Base-by-base conservation (phyloP, 768 basidiomycete genomes). In the Galerina marginata region DNA sequence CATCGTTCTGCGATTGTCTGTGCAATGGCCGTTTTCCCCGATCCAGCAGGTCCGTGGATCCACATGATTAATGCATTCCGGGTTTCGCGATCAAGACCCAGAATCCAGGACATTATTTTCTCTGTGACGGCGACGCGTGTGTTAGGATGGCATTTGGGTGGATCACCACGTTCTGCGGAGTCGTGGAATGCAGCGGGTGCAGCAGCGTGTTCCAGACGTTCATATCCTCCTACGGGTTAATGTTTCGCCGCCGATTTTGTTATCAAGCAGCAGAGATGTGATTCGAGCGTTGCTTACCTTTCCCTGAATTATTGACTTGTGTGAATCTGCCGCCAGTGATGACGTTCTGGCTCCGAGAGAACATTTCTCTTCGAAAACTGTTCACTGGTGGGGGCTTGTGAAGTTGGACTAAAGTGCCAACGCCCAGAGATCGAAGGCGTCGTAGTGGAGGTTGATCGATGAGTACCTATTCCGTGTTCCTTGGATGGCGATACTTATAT, bases 21-120 rank as follows among this genome's bases (percentile, higher is more conserved):
- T 5, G 59, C 54, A 29, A 64, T 60, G 2, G 63, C 54, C 6
- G 63, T 57, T 38, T 64, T 64, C 3, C 63, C 63, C 9, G 65
- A 59, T 9, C 65, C 65, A 2, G 65, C 62, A 3, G 65, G 55
- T 2, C 62, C 65, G 15, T 51, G 38, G 0, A 66, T 56, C 65
- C 65, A 66, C 40, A 63, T 16, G 2, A 66, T 49, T 1, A 25
- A n/a, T 15, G 11, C 16, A 9, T 56, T 26, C 3, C 23, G 54
- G 23, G n/a, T 43, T 29, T 39, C 37, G 15, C 4, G 12, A 10
- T 47, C 48, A n/a, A 40, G 9, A 2, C 29, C 54, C 6, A 16
- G 0, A 33, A 56, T 50, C 64, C 64, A 65, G n/a, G 45, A 6
- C 42, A 57, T 59, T 6, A 65, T 62, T 15, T 42, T 52, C n/a